A percentile compares a stretch with the other conserved stretches of the same genome.
phyloP scores from a whole-genome alignment of 345 rosid genomes.

The Nephelium lappaceum region DNA sequence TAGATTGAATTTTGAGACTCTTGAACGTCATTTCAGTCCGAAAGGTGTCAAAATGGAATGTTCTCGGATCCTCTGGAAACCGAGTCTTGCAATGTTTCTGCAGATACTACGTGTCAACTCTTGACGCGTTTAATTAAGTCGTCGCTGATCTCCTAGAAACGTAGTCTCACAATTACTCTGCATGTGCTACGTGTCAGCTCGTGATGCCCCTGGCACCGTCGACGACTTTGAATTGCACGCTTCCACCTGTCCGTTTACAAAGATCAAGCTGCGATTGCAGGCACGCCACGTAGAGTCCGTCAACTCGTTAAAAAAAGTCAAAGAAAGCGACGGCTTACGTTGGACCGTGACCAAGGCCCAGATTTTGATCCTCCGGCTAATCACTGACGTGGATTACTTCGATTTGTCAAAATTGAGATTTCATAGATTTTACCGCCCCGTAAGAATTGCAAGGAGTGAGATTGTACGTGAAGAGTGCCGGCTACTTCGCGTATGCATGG shows the following conservation, averaged over 20 bases:
- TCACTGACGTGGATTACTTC: not conserved
- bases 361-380: not conserved
- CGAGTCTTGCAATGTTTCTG: not conserved
- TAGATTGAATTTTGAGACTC: not conserved
- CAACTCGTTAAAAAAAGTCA: conserved; percentile 9
- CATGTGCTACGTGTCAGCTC: conserved; percentile 7
- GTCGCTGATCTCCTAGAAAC: not conserved
- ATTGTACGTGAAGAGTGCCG: not conserved
- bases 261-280: not conserved
- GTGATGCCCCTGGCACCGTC: not conserved
- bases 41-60: no score
- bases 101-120: not conserved
- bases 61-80: not conserved
- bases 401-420: not conserved
- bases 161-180: not conserved
- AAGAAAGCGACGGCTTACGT: conserved; percentile 6
- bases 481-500: not conserved
- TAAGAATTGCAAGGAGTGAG: not conserved
- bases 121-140: not conserved
- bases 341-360: not conserved
- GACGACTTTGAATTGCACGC: conserved; percentile 2
- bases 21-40: no score
- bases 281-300: conserved; percentile 20
- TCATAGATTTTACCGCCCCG: not conserved
- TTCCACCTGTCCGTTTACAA: conserved; percentile 11